phyloP scores from a whole-genome alignment of 805 yeast genomes.

The Myxozyma kluyveri region DNA sequence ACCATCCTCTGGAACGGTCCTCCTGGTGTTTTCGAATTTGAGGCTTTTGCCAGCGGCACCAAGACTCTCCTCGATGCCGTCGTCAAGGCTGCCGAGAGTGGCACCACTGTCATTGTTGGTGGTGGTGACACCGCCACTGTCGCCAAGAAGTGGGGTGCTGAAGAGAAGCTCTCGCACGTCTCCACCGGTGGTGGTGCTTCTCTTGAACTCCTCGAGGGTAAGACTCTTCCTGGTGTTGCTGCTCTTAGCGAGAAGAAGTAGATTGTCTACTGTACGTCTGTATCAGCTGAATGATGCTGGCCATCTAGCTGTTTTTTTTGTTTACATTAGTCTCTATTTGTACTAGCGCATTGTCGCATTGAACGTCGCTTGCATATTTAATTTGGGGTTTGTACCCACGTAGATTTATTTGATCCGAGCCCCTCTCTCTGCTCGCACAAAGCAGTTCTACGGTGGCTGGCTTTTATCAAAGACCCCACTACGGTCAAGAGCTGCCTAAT shows the following conservation, averaged over 20 bases:
- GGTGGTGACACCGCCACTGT: constrained; percentile 99
- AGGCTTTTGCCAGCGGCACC: constrained; percentile 86
- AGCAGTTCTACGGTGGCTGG: too few relatives aligned
- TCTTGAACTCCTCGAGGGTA: constrained; percentile 96
- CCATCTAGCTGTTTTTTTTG: background rate
- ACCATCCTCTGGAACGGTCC: constrained; percentile 99
- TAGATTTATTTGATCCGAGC: too few relatives aligned
- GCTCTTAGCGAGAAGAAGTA: constrained; percentile 71
- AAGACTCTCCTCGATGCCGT: constrained; percentile 84
- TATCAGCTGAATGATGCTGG: too few relatives aligned
- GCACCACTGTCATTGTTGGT: constrained; percentile 94
- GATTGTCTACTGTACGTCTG: background rate
- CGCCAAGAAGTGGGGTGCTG: constrained; percentile 96
- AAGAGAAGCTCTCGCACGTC: constrained; percentile 94
- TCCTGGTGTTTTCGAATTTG: constrained; percentile 99
- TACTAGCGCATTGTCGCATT: too few relatives aligned
- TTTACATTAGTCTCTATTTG: background rate
- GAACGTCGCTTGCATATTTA: too few relatives aligned
- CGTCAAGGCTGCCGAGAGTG: constrained; percentile 79
- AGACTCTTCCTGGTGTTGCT: constrained; percentile 95
- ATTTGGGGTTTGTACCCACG: too few relatives aligned
- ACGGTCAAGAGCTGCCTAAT: too few relatives aligned
- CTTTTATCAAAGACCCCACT: too few relatives aligned
- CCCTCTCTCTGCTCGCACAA: too few relatives aligned
- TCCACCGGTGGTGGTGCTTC: constrained; percentile 99